phyloP scores from a whole-genome alignment of 768 basidiomycete genomes.

The Rhizopogon roseolus region DNA sequence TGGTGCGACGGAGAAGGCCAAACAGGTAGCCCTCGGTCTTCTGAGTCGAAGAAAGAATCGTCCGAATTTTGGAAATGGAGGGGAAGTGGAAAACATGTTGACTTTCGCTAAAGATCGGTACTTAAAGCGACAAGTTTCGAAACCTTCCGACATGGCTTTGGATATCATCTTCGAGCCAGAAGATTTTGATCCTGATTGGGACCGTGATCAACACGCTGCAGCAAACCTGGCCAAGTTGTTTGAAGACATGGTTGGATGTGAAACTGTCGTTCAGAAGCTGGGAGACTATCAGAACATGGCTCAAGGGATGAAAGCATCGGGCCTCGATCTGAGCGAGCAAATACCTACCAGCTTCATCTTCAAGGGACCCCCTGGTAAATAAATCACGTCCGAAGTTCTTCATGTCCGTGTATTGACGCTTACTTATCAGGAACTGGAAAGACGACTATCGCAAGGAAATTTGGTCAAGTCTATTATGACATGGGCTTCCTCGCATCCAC shows the following conservation, averaged over 20 bases:
- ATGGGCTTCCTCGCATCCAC: slow-evolving; percentile 49
- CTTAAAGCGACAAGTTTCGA: slow-evolving; percentile 31
- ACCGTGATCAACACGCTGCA: slow-evolving; percentile 43
- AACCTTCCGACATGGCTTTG: slow-evolving; percentile 12
- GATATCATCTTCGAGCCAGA: slow-evolving; percentile 32
- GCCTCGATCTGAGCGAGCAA: slow-evolving; percentile 42
- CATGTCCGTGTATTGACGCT: neutral
- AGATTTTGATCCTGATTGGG: slow-evolving; percentile 60
- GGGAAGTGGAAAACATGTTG: slow-evolving; percentile 60
- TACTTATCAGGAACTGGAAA: slow-evolving; percentile 51
- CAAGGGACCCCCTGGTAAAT: slow-evolving; percentile 65
- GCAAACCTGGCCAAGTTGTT: slow-evolving; percentile 53
- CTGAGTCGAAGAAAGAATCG: slow-evolving; percentile 33
- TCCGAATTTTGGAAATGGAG: slow-evolving; percentile 64
- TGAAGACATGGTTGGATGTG: slow-evolving; percentile 58
- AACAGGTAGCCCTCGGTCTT: slow-evolving; percentile 47
- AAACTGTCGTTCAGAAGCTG: slow-evolving; percentile 46
- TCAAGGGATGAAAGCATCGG: slow-evolving; percentile 32
- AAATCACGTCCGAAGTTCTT: neutral
- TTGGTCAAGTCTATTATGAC: slow-evolving; percentile 59
- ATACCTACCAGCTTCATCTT: slow-evolving; percentile 64
- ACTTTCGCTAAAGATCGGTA: slow-evolving; percentile 45
- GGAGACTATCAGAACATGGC: slow-evolving; percentile 50
- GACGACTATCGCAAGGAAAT: slow-evolving; percentile 57
- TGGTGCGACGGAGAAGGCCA: slow-evolving; percentile 50